Evolutionary conservation across 1,284 basidiomycete species (phyloP).

Genomic region (Moniliella sp.): DNA sequence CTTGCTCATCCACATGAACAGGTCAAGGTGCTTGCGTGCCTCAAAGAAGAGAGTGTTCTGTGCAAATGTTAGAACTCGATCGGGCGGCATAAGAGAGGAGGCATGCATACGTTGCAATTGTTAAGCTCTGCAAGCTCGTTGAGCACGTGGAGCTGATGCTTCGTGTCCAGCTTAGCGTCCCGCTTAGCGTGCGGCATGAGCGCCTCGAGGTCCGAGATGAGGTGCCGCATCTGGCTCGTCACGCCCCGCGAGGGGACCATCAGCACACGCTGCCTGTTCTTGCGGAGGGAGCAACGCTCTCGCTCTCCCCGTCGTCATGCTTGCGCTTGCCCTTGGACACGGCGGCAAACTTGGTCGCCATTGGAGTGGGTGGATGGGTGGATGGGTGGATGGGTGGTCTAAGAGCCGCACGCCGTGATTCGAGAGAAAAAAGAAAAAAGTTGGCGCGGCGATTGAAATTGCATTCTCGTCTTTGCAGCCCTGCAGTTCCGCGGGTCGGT

Average conservation of each 20-base stretch:
- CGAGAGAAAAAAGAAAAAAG: too few relatives aligned
- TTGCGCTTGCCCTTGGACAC: background rate
- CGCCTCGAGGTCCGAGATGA: constrained; percentile 80
- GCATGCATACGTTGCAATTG: constrained; percentile 65
- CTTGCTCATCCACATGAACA: constrained; percentile 90
- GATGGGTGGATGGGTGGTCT: too few relatives aligned
- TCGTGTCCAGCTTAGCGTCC: constrained; percentile 55
- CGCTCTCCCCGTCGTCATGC: background rate
- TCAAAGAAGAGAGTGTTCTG: constrained; percentile 84
- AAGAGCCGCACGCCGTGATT: too few relatives aligned
- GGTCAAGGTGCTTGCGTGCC: constrained; percentile 64
- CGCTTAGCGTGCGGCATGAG: constrained; percentile 90
- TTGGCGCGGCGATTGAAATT: too few relatives aligned
- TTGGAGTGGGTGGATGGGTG: too few relatives aligned
- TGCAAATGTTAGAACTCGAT: too few relatives aligned
- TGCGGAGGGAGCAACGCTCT: constrained; percentile 4
- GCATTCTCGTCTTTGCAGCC: too few relatives aligned
- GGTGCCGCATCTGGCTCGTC: constrained; percentile 84
- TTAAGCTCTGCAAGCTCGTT: constrained; percentile 93
- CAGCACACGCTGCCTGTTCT: constrained; percentile 49
- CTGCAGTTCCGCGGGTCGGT: too few relatives aligned
- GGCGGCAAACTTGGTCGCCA: too few relatives aligned
- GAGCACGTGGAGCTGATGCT: constrained; percentile 74
- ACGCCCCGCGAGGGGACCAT: constrained; percentile 80
- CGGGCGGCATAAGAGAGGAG: too few relatives aligned